Base-by-base conservation (phyloP, 1,284 basidiomycete species). In the Rhodotorula sp. region DNA sequence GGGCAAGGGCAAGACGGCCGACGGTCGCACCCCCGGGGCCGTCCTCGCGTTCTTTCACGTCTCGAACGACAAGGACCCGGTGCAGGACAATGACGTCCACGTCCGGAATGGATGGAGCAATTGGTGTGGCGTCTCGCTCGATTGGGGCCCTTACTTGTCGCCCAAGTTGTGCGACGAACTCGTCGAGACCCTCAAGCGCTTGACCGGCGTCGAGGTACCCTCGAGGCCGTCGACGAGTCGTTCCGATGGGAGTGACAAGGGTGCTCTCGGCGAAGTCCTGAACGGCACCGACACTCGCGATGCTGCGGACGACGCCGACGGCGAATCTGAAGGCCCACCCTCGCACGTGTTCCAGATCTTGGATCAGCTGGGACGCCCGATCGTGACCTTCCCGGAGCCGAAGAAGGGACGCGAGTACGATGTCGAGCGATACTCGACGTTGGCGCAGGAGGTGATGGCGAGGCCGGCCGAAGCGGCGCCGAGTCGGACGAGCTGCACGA, bases 11-110 rank as follows among this genome's bases (percentile, higher is more conserved):
- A 58, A 33, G 37, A 42, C 54, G 51, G 42, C 26, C 4, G 20
- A 55, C 26, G 53, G 53, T 2, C 53, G 26, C 26, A 91, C 33
- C 89, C 60, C 59, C 24, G 91, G 90, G 51, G 85, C 98, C 77
- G 89, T 95, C 54, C 85, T 99, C 22, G 95, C 93, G 79, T 99
- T 99, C 84, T 90, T 97, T 75, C 95, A 99, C 78, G 91, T 93
- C 44, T 88, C 90, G 67, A 86, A 54, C 75, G 84, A 85, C 77
- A 82, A 81, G 69, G 81, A 83, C 56, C 86, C 88, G n/a, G 81
- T 81, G 1, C 82, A 82, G 65, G 93, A 96, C 84, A 93, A 93
- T 78, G 90, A 95, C 80, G 87, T 89, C 78, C 80, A 82, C 61
- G 80, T 85, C 78, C 90, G 90, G 81, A 89, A 89, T 2, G 83